Evolutionary conservation across 768 basidiomycete species (phyloP), one percentile per base, ranked within the genome.

Genomic region (Mycena epipterygia): DNA sequence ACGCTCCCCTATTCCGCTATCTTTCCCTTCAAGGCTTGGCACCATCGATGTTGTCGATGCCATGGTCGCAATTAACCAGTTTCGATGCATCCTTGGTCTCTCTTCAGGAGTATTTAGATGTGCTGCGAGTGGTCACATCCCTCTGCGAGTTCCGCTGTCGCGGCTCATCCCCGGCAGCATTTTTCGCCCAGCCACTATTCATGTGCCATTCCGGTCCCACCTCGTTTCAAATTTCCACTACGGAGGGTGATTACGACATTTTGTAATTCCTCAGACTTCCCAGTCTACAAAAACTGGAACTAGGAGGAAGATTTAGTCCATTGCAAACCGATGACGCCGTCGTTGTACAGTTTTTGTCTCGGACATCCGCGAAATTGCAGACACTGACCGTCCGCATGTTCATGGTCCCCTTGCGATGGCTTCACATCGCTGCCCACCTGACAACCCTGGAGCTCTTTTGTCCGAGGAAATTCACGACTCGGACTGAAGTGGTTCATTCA

Each of bases 401-500:
- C 29, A 30, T n/a, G 3, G 42, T 67, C 16, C 65, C 65, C 19
- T 21, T 67, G 19, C 32, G 49, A 7, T 67, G 65, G 65, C 25
- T 67, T n/a, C 23, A 67, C 2, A 46, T 23, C 3, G 16, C 56
- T 0, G 49, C 35, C 14, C 48, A 67, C 6, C 65, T 67, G 16
- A 58, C 65, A 16, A 57, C 64, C 12, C 65, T 67, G 33, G 57
- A 58, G 16, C 65, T 67, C 57, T n/a, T 41, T 6, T 29, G 19
- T 11, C 23, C 44, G 5, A 16, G 14, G 4, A 19, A 27, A 25
- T 41, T 42, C 46, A 6, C 5, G 25, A n/a, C n/a, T n/a, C n/a
- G n/a, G n/a, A 48, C 55, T 5, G 48, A 56, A 19, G 11, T 57
- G 2, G 30, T 65, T 44, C 44, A 27, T 25, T 25, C 46, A 17